Base-by-base conservation (phyloP, 176 grass and related monocot genomes). In the Aegilops speltoides region DNA sequence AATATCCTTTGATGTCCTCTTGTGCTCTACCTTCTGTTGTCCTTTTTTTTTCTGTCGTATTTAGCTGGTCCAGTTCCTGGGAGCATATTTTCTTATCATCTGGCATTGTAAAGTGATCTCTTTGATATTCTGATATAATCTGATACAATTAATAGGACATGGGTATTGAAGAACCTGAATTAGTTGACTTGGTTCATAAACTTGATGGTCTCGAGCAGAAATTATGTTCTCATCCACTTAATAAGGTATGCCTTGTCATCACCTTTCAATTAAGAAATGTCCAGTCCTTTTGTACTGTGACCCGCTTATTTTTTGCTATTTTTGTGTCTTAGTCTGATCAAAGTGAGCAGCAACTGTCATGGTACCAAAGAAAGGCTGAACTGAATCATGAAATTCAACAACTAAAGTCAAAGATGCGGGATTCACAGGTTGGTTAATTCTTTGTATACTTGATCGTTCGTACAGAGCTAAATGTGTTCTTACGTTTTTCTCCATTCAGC, bases 351-450 rank as follows among this genome's bases (percentile, higher is more conserved):
- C 92, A 99, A 84, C 84, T 99, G 24, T 89, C 93, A 79, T 99
- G 86, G 82, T 99, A 96, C 80, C 90, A 94, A 86, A 96, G 80
- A 90, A 99, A 99, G 90, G 97, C 97, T 4, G 97, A 99, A 69
- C 72, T 99, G 77, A 94, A 94, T 87, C 90, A 94, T 88, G 94
- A 99, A 91, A 96, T 99, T 88, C 94, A 99, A 77, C 82, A 86
- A 68, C 72, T 99, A 23, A 96, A 93, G 62, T 91, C 94, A 77
- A 99, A 94, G 83, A 99, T 94, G 94, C 82, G 90, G 33, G 97
- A 99, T 78, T 99, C 97, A 80, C 96, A 98, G 92, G 93, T 96
- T 84, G 20, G 83, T 90, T 83, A 28, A 33, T 15, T 83, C 57
- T 80, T 72, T 77, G 38, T 8, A 33, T 57, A 43, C 36, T 87